Evolutionary conservation across 164 flowering plant genomes (phyloP), one percentile per base, ranked within the genome.

Genomic region (Protea cynaroides): DNA sequence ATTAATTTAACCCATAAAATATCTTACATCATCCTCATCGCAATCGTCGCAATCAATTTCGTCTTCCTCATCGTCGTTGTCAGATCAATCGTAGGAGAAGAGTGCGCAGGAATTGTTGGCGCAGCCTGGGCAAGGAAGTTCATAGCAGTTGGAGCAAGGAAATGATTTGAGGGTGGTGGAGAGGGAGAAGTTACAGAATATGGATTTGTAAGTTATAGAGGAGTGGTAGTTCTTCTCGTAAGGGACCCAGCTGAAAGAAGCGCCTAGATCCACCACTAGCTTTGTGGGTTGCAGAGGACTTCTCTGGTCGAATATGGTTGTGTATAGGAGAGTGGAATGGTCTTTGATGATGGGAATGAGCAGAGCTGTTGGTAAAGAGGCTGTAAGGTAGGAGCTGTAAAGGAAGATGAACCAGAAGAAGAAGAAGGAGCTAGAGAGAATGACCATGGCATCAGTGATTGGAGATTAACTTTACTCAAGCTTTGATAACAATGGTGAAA

Each of bases 211-310:
- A n/a, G 72, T 24, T 62, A 52, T 5, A 62, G 76, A 69, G 5
- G 0, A n/a, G n/a, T n/a, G 56, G 65, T 61, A 70, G 50, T 56
- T 51, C 0, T 15, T 43, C 19, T 56, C 4, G 47, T 77, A 78
- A 56, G 68, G 56, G 4, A 78, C 24, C 72, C 76, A 71, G 15
- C 61, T 40, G 75, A 65, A 63, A 25, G 69, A 47, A 34, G 67
- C 68, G 23, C 79, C 77, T 8, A 78, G 67, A 71, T 78, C 71
- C 22, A 78, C 63, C 58, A 64, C 67, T 14, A 78, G 47, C 14
- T 46, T 63, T 34, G 69, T 59, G 64, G 73, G 73, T 14, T 60
- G 46, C 23, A 67, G 71, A 25, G 79, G 82, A 47, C 73, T 75
- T 56, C 71, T 69, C 0, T 65, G 62, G 69, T 37, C 52, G 38